Evolutionary conservation across 352 stramenopile genomes (phyloP), one percentile per base, ranked within the genome.

Genomic region (Blastocystis sp.): DNA sequence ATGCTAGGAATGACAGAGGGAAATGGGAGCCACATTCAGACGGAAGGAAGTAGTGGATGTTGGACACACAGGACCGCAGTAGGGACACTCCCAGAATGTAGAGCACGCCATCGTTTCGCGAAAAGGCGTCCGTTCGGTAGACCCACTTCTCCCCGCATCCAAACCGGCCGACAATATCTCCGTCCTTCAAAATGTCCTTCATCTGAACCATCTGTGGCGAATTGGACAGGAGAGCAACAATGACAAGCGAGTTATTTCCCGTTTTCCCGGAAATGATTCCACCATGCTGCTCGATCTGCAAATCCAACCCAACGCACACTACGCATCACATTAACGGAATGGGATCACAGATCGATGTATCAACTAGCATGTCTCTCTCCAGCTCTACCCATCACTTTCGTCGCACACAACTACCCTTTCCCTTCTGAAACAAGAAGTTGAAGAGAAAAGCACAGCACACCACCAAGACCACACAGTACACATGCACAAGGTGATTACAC

Each of bases 241-340:
- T 48, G 66, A 52, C 19, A 28, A 76, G 41, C 3, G 66, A 52
- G 4, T 76, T 43, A n/a, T 76, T 76, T 38, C 10, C 66, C 0
- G 23, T 38, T 28, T 9, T 48, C 5, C 66, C 66, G 23, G 21
- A 59, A 48, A 76, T 21, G 23, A 76, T 34, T 4, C 11, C 53
- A 14, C 53, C 40, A 11, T 56, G 4, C 7, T 23, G 34, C n/a
- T 76, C n/a, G 17, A 76, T 52, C 5, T 76, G 23, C 4, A 76
- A 23, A 76, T 76, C 66, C 21, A 76, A 76, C 7, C 7, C 21
- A 56, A 1, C 7, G 53, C 66, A 76, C n/a, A 59, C 66, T 76
- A 76, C 2, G 0, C 38, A 21, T 71, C 2, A 71, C 64, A 71
- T 3, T 23, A 52, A 17, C 14, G 14, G 48, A 56, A 34, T 34